Evolutionary conservation across 2,329 filamentous ascomycete genomes (phyloP).

Genomic region (Rutstroemia sydowiana): DNA sequence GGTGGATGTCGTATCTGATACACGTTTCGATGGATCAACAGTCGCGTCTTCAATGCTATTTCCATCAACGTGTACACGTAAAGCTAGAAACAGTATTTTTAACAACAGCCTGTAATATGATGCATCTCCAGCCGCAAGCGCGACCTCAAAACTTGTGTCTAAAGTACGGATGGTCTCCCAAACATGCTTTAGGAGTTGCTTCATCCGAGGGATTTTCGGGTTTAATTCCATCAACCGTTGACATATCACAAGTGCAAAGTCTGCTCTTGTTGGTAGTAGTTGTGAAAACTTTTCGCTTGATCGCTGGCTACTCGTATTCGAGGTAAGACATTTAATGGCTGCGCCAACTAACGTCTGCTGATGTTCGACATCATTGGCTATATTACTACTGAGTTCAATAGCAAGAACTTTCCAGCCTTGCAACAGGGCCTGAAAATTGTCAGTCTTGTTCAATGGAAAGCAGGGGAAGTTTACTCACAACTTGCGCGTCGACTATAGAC

Average conservation of each 20-base stretch:
- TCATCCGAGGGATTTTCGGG: constrained; percentile 44
- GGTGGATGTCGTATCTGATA: constrained; percentile 29
- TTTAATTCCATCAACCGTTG: constrained; percentile 64
- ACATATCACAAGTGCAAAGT: constrained; percentile 73
- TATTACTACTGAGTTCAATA: constrained; percentile 66
- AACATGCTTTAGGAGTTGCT: constrained; percentile 44
- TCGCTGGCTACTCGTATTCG: constrained; percentile 66
- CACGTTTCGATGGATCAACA: constrained; percentile 19
- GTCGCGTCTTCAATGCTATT: constrained; percentile 2
- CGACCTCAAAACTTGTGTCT: constrained; percentile 51
- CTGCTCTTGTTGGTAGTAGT: constrained; percentile 67
- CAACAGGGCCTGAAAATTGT: constrained; percentile 57
- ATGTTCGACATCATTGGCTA: constrained; percentile 17
- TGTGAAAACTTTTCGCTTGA: constrained; percentile 77
- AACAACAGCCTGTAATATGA: constrained; percentile 78
- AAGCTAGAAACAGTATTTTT: constrained; percentile 74
- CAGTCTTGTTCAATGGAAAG: constrained; percentile 22
- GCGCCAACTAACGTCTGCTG: constrained; percentile 47
- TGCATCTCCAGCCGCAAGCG: constrained; percentile 47
- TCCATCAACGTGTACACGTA: constrained; percentile 52
- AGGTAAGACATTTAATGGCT: constrained; percentile 66
- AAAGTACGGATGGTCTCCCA: constrained; percentile 53
- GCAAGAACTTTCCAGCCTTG: constrained; percentile 85
- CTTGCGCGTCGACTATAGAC: constrained; percentile 85
- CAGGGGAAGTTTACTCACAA: constrained; percentile 45